These are phyloP conservation scores for Vitis amurensis DNA, from an alignment of 164 flowering plant species.

Conservation along the genomic window DNA sequence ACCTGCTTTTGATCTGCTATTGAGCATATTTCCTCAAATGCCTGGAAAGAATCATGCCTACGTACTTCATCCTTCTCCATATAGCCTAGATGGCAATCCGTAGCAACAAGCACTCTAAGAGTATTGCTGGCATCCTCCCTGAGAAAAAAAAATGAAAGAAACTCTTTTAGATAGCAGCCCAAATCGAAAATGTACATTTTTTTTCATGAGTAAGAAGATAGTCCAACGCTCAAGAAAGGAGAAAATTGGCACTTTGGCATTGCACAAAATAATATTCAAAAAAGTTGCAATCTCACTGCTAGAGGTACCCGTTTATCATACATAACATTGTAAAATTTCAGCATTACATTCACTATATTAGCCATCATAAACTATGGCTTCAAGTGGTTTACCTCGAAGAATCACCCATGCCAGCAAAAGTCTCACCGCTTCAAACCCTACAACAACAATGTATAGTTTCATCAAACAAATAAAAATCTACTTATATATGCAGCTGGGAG, in stretches of 20 bases:
- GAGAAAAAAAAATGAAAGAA: neutral
- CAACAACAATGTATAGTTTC: neutral
- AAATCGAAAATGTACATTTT: neutral
- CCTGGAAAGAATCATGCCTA: slow-evolving; percentile 88
- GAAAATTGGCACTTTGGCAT: too few relatives aligned
- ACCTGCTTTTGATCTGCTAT: slow-evolving; percentile 91
- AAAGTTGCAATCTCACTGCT: too few relatives aligned
- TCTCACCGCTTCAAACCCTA: slow-evolving; percentile 12
- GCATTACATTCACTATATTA: too few relatives aligned
- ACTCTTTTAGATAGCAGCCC: neutral
- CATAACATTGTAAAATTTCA: too few relatives aligned
- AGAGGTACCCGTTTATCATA: too few relatives aligned
- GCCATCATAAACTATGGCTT: too few relatives aligned
- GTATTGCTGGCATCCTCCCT: slow-evolving; percentile 71
- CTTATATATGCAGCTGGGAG: too few relatives aligned
- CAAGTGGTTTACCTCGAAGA: slow-evolving; percentile 26
- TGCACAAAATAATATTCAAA: too few relatives aligned
- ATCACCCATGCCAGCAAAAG: slow-evolving; percentile 27
- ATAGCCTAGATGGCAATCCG: slow-evolving; percentile 96
- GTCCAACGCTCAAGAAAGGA: too few relatives aligned
- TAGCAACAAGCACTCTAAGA: slow-evolving; percentile 88
- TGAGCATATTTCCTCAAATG: slow-evolving; percentile 97
- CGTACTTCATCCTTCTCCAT: slow-evolving; percentile 98
- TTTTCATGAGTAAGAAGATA: too few relatives aligned
- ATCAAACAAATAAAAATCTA: neutral